Evolutionary conservation across 2,329 filamentous ascomycete species (phyloP).

Genomic region (Thelonectria olida): DNA sequence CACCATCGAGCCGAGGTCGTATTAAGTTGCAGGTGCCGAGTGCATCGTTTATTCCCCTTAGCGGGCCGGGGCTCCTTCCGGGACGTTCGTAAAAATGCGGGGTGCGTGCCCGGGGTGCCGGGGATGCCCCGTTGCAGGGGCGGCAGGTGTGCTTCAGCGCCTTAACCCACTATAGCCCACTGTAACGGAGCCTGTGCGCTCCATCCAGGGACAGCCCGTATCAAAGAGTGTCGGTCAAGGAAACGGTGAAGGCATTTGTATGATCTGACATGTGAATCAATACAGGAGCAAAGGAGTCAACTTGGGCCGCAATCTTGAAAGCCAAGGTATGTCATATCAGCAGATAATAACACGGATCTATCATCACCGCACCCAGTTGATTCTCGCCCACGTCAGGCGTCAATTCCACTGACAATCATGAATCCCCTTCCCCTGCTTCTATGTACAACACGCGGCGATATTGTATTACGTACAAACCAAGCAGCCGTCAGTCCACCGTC

Average conservation of each 20-base stretch:
- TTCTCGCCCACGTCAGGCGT: background rate
- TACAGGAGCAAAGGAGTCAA: background rate
- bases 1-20: slow-evolving; percentile 31
- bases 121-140: too few relatives aligned
- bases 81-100: background rate
- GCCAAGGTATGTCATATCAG: background rate
- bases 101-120: too few relatives aligned
- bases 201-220: too few relatives aligned
- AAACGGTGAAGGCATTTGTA: background rate
- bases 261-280: background rate
- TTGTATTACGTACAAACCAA: slow-evolving; percentile 17
- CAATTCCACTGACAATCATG: background rate
- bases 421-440: background rate
- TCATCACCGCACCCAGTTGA: background rate
- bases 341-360: background rate
- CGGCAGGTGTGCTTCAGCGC: too few relatives aligned
- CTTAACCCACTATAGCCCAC: too few relatives aligned
- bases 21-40: background rate
- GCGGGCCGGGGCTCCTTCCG: slow-evolving; percentile 5
- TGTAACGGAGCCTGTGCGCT: background rate
- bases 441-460: background rate
- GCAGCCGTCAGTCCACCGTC: background rate
- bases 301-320: background rate
- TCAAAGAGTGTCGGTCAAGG: too few relatives aligned
- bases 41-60: background rate